Base-by-base conservation (phyloP, 2,329 filamentous ascomycete genomes). In the Biscogniauxia marginata region DNA sequence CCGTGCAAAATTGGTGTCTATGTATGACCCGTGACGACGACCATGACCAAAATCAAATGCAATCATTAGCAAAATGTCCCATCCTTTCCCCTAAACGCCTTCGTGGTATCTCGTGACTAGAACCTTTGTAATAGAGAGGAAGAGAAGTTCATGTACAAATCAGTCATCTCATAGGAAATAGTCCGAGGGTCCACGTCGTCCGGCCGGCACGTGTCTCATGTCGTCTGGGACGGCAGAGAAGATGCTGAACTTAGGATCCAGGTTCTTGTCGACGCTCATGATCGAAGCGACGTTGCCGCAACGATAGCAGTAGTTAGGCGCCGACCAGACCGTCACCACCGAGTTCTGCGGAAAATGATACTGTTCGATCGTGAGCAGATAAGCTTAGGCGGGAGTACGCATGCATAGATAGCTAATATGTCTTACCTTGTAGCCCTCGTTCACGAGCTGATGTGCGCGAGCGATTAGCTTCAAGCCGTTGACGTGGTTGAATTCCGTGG, bases 241-340 rank as follows among this genome's bases (percentile, higher is more conserved):
- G 68, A 96, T 95, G 73, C 88, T 95, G 78, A 99, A 99, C 67
- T 90, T 91, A 25, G 93, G 92, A 58, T 91, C 87, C 52, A 97
- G 80, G 67, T 95, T 89, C 67, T 89, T 88, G 63, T 89, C 87
- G 23, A 97, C 86, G 52, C 92, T 92, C 87, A 96, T 96, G 71
- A 97, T 96, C 70, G 93, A 97, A 7, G 95, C 95, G 71, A 98
- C 86, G 69, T 99, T 99, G 39, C 95, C 95, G 73, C 95, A 99
- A 53, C 93, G 84, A 73, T 96, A 96, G 73, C 91, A 96, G 74
- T 95, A 95, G 72, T 96, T 99, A 4, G 95, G 95, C 3, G 95
- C 95, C 57, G 92, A 97, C 95, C 95, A 99, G 20, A 99, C 95
- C 0, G 95, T 99, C 18, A 96, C 93, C 45, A 97, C 93, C 11